phyloP scores from a whole-genome alignment of 164 flowering plant species.

The Malania oleifera region DNA sequence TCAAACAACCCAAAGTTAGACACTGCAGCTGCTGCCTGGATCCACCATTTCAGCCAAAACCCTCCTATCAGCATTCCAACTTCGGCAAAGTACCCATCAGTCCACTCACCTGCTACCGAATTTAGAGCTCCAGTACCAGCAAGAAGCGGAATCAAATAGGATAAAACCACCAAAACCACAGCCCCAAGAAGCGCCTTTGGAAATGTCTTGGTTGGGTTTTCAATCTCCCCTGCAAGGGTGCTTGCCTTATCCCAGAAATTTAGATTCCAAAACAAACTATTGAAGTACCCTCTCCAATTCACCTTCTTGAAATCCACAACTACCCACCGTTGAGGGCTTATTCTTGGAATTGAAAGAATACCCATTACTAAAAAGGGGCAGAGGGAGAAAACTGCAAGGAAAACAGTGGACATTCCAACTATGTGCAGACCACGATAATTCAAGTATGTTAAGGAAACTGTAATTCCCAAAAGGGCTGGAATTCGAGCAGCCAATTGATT shows the following conservation, averaged over 20 bases:
- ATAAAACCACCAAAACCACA: slow-evolving; percentile 59
- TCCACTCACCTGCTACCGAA: slow-evolving; percentile 55
- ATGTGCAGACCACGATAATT: slow-evolving; percentile 75
- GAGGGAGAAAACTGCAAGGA: slow-evolving; percentile 68
- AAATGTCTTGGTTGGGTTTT: slow-evolving; percentile 61
- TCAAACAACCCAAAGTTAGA: slow-evolving; percentile 90
- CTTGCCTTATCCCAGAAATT: slow-evolving; percentile 96
- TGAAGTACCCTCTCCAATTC: slow-evolving; percentile 82
- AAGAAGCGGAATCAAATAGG: slow-evolving; percentile 75
- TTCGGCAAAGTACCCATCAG: slow-evolving; percentile 88
- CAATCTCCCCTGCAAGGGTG: slow-evolving; percentile 80
- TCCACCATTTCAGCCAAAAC: slow-evolving; percentile 83
- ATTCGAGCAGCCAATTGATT: slow-evolving; percentile 42
- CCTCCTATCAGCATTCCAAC: slow-evolving; percentile 87
- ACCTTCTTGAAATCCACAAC: slow-evolving; percentile 54
- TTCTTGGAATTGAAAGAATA: slow-evolving; percentile 56
- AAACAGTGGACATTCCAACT: slow-evolving; percentile 73
- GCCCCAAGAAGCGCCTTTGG: slow-evolving; percentile 79
- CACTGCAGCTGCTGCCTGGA: slow-evolving; percentile 85
- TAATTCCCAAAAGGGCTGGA: slow-evolving; percentile 68
- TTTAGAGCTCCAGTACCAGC: slow-evolving; percentile 82
- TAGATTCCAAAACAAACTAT: slow-evolving; percentile 87
- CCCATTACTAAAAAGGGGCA: slow-evolving; percentile 67
- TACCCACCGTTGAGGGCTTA: slow-evolving; percentile 56
- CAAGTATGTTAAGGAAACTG: slow-evolving; percentile 66